Evolutionary conservation across 192 early-diverging fungal species (phyloP), one percentile per base, ranked within the genome.

Genomic region (Podila clonocystis): DNA sequence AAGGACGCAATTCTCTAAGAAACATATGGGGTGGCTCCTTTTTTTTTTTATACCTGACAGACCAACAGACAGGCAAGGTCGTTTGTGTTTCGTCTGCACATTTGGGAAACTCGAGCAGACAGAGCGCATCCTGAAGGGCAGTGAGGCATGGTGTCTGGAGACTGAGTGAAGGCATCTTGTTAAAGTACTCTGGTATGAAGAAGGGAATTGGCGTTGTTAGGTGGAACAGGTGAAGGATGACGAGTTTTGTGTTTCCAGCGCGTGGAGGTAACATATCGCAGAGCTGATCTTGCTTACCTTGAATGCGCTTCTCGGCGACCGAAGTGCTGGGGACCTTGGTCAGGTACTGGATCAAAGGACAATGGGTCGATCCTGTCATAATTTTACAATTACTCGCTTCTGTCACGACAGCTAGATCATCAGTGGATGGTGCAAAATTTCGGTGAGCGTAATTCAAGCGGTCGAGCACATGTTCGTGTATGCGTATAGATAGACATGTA

Each of bases 51-150:
- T 67, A 78, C 75, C 75, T 67, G 26, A 78, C 75, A 22, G 75
- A 78, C 50, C 48, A 67, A 58, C 75, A 78, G 11, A 78, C 58
- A 11, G 75, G 75, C 6, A 70, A 24, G 1, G 58, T 24, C 3
- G 33, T 11, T 13, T 62, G 41, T 3, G 58, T 24, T 24, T 28
- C 20, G 22, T 30, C 64, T 19, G 58, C 29, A 24, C 69, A 78
- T 34, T 70, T 77, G 15, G 74, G 67, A 50, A 72, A 72, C 50
- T 78, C 75, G 15, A 78, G 58, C 12, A 78, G 69, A 57, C 75
- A 72, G 15, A 78, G 68, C 0, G 69, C 75, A 6, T 72, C 55
- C 50, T 78, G 75, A 1, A 78, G 69, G 3, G 65, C 68, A 11
- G 20, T 20, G 5, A 66, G 15, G 31, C 69, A 78, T 15, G 68